A percentile compares a stretch with the other conserved stretches of the same genome.
These are phyloP conservation scores for Tuctoria greenei DNA, from an alignment of 176 grass and related monocot genomes.

Conservation along the genomic window DNA sequence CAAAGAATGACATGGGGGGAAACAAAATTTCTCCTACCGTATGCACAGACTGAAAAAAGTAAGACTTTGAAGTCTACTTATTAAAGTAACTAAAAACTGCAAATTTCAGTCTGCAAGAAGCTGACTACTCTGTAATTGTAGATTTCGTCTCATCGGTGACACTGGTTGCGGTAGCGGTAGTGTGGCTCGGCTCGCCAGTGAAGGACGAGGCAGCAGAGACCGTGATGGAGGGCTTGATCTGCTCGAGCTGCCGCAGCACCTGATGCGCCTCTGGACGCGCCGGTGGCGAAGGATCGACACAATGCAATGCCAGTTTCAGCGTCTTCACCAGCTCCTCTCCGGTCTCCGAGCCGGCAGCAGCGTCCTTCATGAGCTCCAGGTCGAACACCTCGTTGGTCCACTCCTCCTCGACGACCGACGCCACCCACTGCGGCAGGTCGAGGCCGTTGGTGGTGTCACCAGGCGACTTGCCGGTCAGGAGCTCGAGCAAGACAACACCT, in stretches of 20 bases:
- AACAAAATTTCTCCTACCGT: slow-evolving; percentile 55
- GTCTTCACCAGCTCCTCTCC: slow-evolving; percentile 85
- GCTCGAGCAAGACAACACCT: slow-evolving; percentile 88
- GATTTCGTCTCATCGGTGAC: slow-evolving; percentile 53
- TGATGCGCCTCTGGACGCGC: slow-evolving; percentile 72
- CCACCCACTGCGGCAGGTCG: slow-evolving; percentile 94
- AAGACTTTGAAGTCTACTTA: slow-evolving; percentile 58
- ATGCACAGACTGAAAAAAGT: slow-evolving; percentile 62
- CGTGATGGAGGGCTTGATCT: slow-evolving; percentile 71
- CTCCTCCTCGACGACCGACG: slow-evolving; percentile 85
- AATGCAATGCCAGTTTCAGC: slow-evolving; percentile 81
- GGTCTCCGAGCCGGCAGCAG: slow-evolving; percentile 44
- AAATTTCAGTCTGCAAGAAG: too few species aligned
- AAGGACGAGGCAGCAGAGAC: slow-evolving; percentile 51
- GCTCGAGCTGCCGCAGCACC: slow-evolving; percentile 77
- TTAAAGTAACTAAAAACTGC: slow-evolving; percentile 9
- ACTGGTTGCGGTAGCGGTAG: slow-evolving; percentile 38
- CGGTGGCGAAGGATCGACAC: slow-evolving; percentile 70
- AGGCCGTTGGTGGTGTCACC: slow-evolving; percentile 80
- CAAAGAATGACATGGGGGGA: slow-evolving; percentile 41
- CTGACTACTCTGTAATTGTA: neutral
- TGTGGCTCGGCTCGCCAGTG: slow-evolving; percentile 55
- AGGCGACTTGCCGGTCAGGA: slow-evolving; percentile 80
- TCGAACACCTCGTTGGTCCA: slow-evolving; percentile 99
- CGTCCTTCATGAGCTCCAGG: slow-evolving; percentile 84